Base-by-base conservation (phyloP, 495 filamentous ascomycete species). In the Cercophora scortea region DNA sequence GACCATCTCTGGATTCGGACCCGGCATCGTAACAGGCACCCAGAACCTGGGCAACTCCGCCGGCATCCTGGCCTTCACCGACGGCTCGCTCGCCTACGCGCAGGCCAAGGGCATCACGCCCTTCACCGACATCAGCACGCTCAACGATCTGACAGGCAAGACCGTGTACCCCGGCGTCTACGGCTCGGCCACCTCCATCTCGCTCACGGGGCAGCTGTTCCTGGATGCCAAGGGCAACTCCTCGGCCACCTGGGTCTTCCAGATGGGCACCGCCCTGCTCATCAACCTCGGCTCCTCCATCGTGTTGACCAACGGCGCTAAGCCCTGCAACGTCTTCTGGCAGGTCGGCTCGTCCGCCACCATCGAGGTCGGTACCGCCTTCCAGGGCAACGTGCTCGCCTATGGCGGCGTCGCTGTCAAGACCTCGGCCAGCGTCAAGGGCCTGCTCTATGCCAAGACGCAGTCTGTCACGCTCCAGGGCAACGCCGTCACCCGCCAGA, bases 311-410 rank as follows among this genome's bases (percentile, higher is more conserved):
- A 46, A 46, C 32, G 44, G 44, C 44, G 32, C 44, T 9, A 33
- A 46, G 44, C 19, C 44, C 32, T 46, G 44, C 44, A 46, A 46
- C 44, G n/a, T 46, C 44, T 46, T 46, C 32, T 46, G 44, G 44
- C 44, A 46, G 44, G 18, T 9, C 25, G 44, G 44, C 19, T 46
- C 44, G 44, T 12, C 44, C 44, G 44, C 44, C 32, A 25, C 32
- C 32, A 46, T 46, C 32, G 25, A 9, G 8, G 44, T 32, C 44
- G 32, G 32, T 12, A 34, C 44, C 10, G 44, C 44, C 10, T 46
- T 46, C 32, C 44, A 46, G 44, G 44, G 44, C 19, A 46, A 34
- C 25, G 32, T 46, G 4, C 44, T 46, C 7, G 44, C 44, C 19
- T 46, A 46, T 15, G 44, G 19, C 3, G 44, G 44, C 19, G 33